Conservation (phyloP, 306 rosid genomes). For the Leucaena leucocephala region DNA sequence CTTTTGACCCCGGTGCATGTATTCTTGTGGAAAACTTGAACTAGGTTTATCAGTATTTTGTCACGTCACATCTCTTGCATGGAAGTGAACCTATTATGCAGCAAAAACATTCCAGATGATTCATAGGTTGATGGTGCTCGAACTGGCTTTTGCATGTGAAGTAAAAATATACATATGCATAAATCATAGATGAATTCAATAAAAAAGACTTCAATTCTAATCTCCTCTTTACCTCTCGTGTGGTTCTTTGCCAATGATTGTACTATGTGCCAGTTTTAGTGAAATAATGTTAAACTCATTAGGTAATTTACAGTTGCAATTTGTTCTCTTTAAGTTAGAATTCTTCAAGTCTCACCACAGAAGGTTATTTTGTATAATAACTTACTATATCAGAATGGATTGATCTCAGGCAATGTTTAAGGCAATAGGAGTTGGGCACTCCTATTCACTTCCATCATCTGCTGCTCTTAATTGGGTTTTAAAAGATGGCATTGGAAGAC, state of each 20-base stretch:
- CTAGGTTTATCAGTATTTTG: constrained; percentile 2
- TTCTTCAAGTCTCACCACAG: constrained; percentile 8
- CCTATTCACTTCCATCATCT: constrained; percentile 85
- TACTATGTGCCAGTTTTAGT: neutral
- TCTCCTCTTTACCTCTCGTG: neutral
- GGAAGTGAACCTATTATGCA: neutral
- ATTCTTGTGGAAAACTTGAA: constrained; percentile 8
- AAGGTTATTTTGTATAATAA: constrained; percentile 21
- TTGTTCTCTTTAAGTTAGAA: constrained; percentile 12
- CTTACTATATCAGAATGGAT: constrained; percentile 40
- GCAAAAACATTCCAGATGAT: neutral
- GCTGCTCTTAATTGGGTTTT: constrained; percentile 94
- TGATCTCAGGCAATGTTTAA: constrained; percentile 85
- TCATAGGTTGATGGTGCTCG: neutral
- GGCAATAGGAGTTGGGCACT: constrained; percentile 86
- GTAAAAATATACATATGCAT: neutral
- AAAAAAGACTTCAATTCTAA: neutral
- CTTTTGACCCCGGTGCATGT: constrained; percentile 1
- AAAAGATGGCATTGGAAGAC: constrained; percentile 92
- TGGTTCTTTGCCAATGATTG: neutral
- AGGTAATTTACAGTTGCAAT: constrained; percentile 12
- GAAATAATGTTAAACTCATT: neutral
- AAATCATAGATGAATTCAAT: neutral
- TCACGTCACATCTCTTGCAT: neutral
- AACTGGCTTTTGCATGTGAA: neutral